phyloP scores from a whole-genome alignment of 176 grass and related monocot genomes.

The Thalia dealbata region DNA sequence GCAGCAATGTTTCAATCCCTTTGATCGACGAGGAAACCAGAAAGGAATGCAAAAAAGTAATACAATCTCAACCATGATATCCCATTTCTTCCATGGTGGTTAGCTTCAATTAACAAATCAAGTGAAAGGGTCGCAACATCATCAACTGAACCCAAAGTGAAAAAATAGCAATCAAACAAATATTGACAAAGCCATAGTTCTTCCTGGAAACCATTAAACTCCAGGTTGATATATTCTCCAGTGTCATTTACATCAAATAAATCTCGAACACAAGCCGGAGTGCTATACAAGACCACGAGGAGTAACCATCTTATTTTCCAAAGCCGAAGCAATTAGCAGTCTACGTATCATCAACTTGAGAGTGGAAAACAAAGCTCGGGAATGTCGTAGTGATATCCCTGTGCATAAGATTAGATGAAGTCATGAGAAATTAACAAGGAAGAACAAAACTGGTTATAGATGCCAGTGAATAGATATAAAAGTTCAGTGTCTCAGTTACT shows the following conservation, averaged over 20 bases:
- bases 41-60: too few species aligned
- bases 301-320: background rate
- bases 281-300: background rate
- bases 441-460: background rate
- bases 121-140: too few species aligned
- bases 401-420: background rate
- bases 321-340: background rate
- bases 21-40: too few species aligned
- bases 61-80: too few species aligned
- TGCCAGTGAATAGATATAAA: background rate
- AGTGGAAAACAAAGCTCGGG: conserved; percentile 1
- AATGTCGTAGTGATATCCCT: conserved; percentile 4
- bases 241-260: background rate
- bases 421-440: background rate
- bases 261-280: background rate
- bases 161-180: too few species aligned
- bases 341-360: conserved; percentile 2
- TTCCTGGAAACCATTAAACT: background rate
- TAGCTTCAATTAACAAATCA: too few species aligned
- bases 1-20: too few species aligned
- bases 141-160: too few species aligned
- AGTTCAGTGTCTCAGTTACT: background rate
- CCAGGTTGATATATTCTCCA: background rate
- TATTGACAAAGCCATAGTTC: too few species aligned
- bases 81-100: too few species aligned